These are phyloP conservation scores for Cladosporium sp. DNA, from an alignment of 2,329 filamentous ascomycete genomes.

Conservation along the genomic window DNA sequence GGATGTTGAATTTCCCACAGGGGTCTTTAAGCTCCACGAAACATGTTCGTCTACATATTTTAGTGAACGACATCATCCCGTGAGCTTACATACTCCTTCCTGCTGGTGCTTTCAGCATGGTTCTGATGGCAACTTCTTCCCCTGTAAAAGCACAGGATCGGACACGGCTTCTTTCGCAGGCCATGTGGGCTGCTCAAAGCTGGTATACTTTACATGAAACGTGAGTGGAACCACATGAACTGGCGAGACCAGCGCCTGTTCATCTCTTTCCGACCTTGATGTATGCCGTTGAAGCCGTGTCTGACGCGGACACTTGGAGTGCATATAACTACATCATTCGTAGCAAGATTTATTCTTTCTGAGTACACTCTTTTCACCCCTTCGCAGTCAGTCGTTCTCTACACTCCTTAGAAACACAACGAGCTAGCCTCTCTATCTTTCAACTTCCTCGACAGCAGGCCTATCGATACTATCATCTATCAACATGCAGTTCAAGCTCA, in stretches of 20 bases:
- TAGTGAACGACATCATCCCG: no score
- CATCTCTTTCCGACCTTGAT: constrained; percentile 1
- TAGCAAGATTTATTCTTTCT: background rate
- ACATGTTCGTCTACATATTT: no score
- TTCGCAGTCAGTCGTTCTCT: background rate
- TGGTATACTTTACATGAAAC: constrained; percentile 6
- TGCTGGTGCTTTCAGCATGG: no score
- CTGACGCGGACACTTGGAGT: background rate
- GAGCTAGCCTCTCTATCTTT: background rate
- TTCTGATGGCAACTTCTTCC: no score
- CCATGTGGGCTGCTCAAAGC: background rate
- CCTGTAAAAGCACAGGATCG: no score
- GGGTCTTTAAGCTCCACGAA: no score
- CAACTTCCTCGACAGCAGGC: background rate
- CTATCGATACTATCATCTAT: background rate
- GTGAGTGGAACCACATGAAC: background rate
- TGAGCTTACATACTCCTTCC: no score
- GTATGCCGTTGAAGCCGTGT: constrained; percentile 9
- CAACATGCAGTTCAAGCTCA: background rate
- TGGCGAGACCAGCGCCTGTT: background rate
- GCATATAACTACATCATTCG: background rate
- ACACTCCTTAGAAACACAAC: background rate
- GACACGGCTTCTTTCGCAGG: no score
- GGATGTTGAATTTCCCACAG: no score
- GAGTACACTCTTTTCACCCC: background rate